A percentile compares a stretch with the other conserved stretches of the same genome.
Evolutionary conservation across 257 asterid species (phyloP).

Genomic region (Solanum rostratum): DNA sequence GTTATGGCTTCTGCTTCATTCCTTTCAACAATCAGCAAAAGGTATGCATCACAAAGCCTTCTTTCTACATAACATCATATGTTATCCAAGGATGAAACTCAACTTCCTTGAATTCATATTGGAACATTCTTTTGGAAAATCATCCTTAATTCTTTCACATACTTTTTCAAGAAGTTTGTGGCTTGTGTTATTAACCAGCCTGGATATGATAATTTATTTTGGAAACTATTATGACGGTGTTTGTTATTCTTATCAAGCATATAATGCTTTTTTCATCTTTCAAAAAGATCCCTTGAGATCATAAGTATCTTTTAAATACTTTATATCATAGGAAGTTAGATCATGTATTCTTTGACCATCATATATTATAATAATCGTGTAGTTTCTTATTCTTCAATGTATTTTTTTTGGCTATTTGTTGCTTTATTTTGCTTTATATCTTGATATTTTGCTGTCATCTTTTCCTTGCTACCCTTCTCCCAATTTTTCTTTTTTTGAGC

Average conservation of each 20-base stretch:
- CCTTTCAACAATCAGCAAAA: constrained; percentile 13
- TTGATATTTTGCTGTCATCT: neutral
- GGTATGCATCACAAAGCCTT: neutral
- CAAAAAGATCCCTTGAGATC: neutral
- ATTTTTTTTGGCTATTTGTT: neutral
- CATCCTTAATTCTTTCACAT: neutral
- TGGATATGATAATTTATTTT: neutral
- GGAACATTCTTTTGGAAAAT: neutral
- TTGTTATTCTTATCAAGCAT: neutral
- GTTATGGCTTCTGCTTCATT: constrained; percentile 19
- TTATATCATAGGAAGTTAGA: neutral
- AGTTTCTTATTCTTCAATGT: neutral
- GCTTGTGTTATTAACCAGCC: neutral
- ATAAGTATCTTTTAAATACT: neutral
- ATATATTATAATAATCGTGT: neutral
- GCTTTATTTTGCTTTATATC: neutral
- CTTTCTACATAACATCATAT: neutral
- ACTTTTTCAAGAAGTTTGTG: neutral
- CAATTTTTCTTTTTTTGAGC: neutral
- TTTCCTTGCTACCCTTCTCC: neutral
- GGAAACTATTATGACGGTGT: neutral
- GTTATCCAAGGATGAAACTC: neutral
- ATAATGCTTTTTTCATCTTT: neutral
- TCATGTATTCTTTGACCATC: neutral
- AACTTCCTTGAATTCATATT: neutral